Conservation (phyloP, 345 rosid genomes). For the Salix purpurea region DNA sequence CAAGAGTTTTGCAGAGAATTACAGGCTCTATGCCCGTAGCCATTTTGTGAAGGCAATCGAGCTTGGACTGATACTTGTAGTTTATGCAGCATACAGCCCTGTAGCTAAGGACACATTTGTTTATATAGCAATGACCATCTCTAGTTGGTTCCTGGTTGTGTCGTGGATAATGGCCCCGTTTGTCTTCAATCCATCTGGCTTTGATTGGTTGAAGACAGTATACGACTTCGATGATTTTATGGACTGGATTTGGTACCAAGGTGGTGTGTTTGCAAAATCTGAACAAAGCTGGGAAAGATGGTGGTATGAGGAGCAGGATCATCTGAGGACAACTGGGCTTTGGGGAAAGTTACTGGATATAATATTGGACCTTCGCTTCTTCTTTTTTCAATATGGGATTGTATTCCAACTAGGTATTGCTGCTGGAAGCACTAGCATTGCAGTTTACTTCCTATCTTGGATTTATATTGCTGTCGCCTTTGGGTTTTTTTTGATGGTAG, state of each 20-base stretch:
- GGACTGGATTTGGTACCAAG: conserved; percentile 82
- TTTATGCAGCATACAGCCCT: conserved; percentile 74
- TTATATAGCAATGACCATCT: conserved; percentile 75
- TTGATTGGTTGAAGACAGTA: conserved; percentile 91
- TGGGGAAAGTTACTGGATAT: conserved; percentile 79
- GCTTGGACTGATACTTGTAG: conserved; percentile 70
- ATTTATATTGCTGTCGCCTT: conserved; percentile 52
- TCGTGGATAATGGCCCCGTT: conserved; percentile 87
- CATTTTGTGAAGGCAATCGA: conserved; percentile 86
- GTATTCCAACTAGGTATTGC: conserved; percentile 79
- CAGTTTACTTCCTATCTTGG: conserved; percentile 82
- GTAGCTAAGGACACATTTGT: conserved; percentile 71
- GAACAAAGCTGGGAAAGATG: conserved; percentile 93
- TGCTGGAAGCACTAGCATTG: conserved; percentile 46
- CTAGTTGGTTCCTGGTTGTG: conserved; percentile 81
- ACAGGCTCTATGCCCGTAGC: conserved; percentile 79
- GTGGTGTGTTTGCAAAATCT: conserved; percentile 79
- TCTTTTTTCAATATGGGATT: conserved; percentile 84
- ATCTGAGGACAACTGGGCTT: conserved; percentile 69
- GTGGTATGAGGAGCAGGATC: conserved; percentile 96
- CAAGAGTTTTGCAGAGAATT: conserved; percentile 85
- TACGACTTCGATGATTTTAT: conserved; percentile 88
- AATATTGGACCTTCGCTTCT: conserved; percentile 81
- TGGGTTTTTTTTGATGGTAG: conserved; percentile 49
- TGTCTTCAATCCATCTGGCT: conserved; percentile 89